A percentile compares a stretch with the other conserved stretches of the same genome.
Conservation (phyloP, 495 filamentous ascomycete species). For the Corynascus novoguineensis region DNA sequence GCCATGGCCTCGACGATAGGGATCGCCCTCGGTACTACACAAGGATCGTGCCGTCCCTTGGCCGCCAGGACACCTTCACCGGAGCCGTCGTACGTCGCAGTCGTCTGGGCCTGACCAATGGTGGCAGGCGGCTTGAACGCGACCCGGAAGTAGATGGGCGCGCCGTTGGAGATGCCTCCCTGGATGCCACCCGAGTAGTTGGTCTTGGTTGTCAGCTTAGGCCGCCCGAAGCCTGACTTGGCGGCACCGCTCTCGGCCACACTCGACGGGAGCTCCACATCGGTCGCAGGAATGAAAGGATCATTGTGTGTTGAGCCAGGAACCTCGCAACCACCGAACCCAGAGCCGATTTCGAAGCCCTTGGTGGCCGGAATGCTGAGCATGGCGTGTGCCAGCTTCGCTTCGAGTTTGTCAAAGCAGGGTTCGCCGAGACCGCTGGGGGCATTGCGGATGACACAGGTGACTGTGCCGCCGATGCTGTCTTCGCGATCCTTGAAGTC, state of each 20-base stretch:
- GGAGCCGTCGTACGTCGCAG: slow-evolving; percentile 67
- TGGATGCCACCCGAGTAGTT: slow-evolving; percentile 97
- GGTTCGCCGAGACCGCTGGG: slow-evolving; percentile 90
- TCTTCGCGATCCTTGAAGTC: slow-evolving; percentile 75
- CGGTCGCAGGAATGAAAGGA: slow-evolving; percentile 62
- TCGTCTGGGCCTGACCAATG: slow-evolving; percentile 86
- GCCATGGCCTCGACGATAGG: slow-evolving; percentile 98
- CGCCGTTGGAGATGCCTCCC: slow-evolving; percentile 93
- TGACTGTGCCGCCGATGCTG: slow-evolving; percentile 94
- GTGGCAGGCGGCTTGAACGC: slow-evolving; percentile 96
- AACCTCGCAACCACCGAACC: slow-evolving; percentile 81
- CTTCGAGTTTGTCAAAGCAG: slow-evolving; percentile 94
- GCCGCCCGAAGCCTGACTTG: slow-evolving; percentile 34
- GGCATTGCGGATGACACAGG: slow-evolving; percentile 88
- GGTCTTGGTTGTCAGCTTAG: slow-evolving; percentile 75
- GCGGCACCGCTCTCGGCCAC: slow-evolving; percentile 36
- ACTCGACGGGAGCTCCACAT: slow-evolving; percentile 28
- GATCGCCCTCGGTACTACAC: slow-evolving; percentile 88
- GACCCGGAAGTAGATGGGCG: slow-evolving; percentile 89
- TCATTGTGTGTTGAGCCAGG: slow-evolving; percentile 94
- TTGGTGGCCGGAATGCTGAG: slow-evolving; percentile 95
- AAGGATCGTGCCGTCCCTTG: slow-evolving; percentile 94
- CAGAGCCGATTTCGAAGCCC: slow-evolving; percentile 93
- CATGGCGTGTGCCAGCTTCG: slow-evolving; percentile 91
- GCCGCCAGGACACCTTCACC: slow-evolving; percentile 75